Conservation (phyloP, 257 asterid genomes). For the Solanum paucissectum region DNA sequence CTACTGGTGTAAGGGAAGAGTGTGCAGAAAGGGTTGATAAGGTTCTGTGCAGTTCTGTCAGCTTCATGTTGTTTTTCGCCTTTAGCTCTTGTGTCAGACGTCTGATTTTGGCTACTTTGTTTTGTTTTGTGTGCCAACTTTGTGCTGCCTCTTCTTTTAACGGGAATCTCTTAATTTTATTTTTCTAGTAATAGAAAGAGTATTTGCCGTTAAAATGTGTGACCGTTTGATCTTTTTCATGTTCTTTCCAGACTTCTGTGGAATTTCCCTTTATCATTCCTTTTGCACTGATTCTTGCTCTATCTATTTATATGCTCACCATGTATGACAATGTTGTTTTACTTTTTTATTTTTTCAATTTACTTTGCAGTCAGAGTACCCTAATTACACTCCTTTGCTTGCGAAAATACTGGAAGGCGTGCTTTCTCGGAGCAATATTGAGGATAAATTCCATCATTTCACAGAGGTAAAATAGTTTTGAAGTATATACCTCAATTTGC, state of each 20-base stretch:
- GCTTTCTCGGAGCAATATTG: constrained; percentile 43
- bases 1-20: background rate
- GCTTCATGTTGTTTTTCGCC: background rate
- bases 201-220: background rate
- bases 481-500: background rate
- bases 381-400: constrained; percentile 82
- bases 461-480: constrained; percentile 46
- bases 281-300: background rate
- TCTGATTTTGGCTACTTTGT: background rate
- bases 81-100: background rate
- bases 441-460: constrained; percentile 54
- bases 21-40: background rate
- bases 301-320: background rate
- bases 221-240: background rate
- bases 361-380: constrained; percentile 70
- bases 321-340: constrained; percentile 3
- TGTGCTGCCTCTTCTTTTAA: background rate
- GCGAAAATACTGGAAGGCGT: constrained; percentile 78
- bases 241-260: background rate
- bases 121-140: background rate
- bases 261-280: background rate
- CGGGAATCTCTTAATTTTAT: background rate
- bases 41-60: background rate
- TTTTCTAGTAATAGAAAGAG: background rate
- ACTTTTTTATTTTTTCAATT: background rate